These are phyloP conservation scores for Saitozyma sp. DNA, from an alignment of 768 basidiomycete genomes.

Conservation along the genomic window DNA sequence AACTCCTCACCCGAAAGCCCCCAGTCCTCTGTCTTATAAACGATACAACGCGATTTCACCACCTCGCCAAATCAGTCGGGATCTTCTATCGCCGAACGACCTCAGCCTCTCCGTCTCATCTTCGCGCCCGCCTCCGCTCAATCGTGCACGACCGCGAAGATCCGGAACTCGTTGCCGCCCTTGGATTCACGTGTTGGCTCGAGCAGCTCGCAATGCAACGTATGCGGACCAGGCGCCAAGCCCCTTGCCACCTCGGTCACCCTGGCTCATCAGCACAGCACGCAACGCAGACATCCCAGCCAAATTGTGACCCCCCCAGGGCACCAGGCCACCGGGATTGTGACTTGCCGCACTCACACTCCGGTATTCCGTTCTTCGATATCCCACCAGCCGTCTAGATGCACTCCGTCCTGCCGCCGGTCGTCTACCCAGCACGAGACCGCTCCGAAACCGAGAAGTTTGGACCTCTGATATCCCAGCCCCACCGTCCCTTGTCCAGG, in stretches of 20 bases:
- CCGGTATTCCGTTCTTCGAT: slow-evolving; percentile 46
- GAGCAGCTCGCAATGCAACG: slow-evolving; percentile 42
- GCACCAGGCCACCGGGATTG: neutral
- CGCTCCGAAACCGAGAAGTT: slow-evolving; percentile 33
- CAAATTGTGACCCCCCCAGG: no score
- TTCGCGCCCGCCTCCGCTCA: neutral
- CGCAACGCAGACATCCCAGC: no score
- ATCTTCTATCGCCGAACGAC: no score
- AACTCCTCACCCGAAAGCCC: no score
- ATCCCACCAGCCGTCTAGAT: slow-evolving; percentile 43
- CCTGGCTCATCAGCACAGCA: slow-evolving; percentile 5
- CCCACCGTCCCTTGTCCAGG: slow-evolving; percentile 19
- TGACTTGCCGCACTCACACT: slow-evolving; percentile 30
- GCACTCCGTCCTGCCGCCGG: slow-evolving; percentile 13
- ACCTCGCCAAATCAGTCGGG: no score
- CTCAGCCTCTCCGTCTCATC: no score
- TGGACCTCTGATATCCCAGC: slow-evolving; percentile 35
- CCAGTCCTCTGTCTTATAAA: no score
- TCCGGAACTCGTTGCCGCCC: slow-evolving; percentile 45
- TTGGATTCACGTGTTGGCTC: slow-evolving; percentile 44
- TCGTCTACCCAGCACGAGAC: slow-evolving; percentile 46
- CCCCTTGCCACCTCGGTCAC: slow-evolving; percentile 32
- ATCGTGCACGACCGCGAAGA: slow-evolving; percentile 45
- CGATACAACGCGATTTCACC: no score
- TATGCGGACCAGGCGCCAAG: slow-evolving; percentile 38